These are phyloP conservation scores for Citrus australasica DNA, from an alignment of 345 rosid species.

Conservation along the genomic window DNA sequence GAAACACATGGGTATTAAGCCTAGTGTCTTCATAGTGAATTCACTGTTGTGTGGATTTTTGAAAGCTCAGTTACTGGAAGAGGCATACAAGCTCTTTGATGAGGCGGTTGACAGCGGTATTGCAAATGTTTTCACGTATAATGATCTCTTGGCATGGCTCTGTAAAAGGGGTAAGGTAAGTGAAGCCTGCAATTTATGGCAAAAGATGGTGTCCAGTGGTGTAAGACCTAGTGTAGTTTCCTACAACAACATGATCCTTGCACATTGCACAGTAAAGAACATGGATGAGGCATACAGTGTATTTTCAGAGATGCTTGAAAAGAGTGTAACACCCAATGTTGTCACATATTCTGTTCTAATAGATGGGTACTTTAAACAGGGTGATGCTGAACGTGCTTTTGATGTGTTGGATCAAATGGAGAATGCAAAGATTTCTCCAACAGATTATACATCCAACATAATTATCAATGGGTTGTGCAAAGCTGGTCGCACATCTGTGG, in stretches of 20 bases:
- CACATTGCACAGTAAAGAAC: constrained; percentile 40
- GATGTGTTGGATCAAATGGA: constrained; percentile 51
- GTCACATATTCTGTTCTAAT: constrained; percentile 60
- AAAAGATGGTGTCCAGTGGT: constrained; percentile 52
- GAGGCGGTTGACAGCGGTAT: constrained; percentile 48
- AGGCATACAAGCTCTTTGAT: constrained; percentile 50
- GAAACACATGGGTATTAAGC: constrained; percentile 46
- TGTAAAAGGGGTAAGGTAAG: constrained; percentile 49
- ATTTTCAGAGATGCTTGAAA: constrained; percentile 45
- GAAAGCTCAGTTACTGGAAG: constrained; percentile 30
- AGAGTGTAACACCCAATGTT: constrained; percentile 53
- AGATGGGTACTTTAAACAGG: constrained; percentile 59
- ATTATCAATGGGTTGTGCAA: constrained; percentile 62
- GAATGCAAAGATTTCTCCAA: constrained; percentile 39
- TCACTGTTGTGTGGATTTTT: constrained; percentile 56
- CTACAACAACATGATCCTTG: constrained; percentile 62
- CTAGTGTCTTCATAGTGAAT: constrained; percentile 46
- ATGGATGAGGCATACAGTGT: constrained; percentile 43
- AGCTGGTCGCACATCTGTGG: constrained; percentile 54
- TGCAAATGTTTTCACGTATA: constrained; percentile 55
- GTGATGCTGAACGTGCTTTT: constrained; percentile 40
- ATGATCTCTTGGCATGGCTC: constrained; percentile 48
- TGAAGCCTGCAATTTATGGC: constrained; percentile 52
- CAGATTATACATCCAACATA: constrained; percentile 51
- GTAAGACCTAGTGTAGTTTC: constrained; percentile 46